These are phyloP conservation scores for Blastomyces percursus DNA, from an alignment of 2,329 filamentous ascomycete species.

Conservation along the genomic window DNA sequence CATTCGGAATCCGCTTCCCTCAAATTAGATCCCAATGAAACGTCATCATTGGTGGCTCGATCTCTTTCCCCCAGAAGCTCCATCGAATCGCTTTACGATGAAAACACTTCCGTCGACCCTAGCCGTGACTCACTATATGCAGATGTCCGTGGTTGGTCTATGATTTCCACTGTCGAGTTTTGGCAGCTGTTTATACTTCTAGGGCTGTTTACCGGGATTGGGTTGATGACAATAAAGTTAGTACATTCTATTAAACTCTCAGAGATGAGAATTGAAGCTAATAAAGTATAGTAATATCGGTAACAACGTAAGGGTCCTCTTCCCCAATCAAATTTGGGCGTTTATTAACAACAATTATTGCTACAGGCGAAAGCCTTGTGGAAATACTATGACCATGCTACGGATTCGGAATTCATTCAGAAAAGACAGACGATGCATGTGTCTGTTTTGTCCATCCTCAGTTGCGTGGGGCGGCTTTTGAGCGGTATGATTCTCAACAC, in stretches of 20 bases:
- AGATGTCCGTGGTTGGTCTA: slow-evolving; percentile 78
- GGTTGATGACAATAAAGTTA: slow-evolving; percentile 98
- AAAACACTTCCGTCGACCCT: slow-evolving; percentile 48
- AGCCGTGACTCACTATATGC: slow-evolving; percentile 63
- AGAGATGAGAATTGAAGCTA: slow-evolving; percentile 18
- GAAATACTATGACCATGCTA: slow-evolving; percentile 68
- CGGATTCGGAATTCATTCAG: slow-evolving; percentile 62
- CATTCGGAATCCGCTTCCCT: slow-evolving; percentile 18
- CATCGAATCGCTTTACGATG: slow-evolving; percentile 40
- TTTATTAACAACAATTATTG: background rate
- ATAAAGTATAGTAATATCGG: slow-evolving; percentile 67
- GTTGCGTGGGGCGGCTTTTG: slow-evolving; percentile 68
- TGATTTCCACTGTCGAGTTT: slow-evolving; percentile 66
- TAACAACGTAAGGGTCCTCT: slow-evolving; percentile 52
- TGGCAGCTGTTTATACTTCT: slow-evolving; percentile 85
- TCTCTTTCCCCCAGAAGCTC: slow-evolving; percentile 42
- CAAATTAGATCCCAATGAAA: slow-evolving; percentile 52
- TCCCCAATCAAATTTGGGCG: background rate
- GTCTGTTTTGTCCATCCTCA: slow-evolving; percentile 80
- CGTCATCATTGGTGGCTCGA: slow-evolving; percentile 66
- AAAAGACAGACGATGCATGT: slow-evolving; percentile 83
- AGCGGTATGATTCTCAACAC: slow-evolving; percentile 46
- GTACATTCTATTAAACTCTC: slow-evolving; percentile 22
- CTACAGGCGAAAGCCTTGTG: slow-evolving; percentile 62
- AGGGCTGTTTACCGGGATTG: slow-evolving; percentile 82